A percentile compares a stretch with the other conserved stretches of the same genome.
Evolutionary conservation across 2,329 filamentous ascomycete genomes (phyloP).

Genomic region (Chlorencoelia australis): DNA sequence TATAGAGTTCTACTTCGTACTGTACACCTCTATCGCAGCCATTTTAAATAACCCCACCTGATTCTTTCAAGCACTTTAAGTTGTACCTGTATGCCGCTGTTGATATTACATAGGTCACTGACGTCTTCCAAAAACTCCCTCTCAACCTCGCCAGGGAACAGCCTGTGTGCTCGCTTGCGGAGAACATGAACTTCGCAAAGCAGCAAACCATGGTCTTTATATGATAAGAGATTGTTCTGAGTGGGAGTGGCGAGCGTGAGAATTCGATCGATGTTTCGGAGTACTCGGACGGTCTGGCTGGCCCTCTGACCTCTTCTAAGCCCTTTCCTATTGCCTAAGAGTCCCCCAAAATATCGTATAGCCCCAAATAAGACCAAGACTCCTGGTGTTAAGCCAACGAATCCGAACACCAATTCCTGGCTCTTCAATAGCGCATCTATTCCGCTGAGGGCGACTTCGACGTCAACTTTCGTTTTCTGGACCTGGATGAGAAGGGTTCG

Average conservation of each 20-base stretch:
- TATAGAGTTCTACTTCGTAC: no score
- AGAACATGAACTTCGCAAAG: conserved; percentile 84
- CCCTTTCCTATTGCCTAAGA: conserved; percentile 63
- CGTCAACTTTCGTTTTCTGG: conserved; percentile 97
- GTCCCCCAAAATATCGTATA: conserved; percentile 58
- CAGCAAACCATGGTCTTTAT: conserved; percentile 85
- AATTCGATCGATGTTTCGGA: conserved; percentile 82
- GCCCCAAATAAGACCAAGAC: conserved; percentile 75
- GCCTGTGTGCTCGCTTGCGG: conserved; percentile 52
- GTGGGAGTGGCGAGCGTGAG: conserved; percentile 58
- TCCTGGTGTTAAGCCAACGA: conserved; percentile 86
- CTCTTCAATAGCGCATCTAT: conserved; percentile 93
- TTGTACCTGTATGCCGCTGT: conserved; percentile 68
- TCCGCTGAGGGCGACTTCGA: conserved; percentile 90
- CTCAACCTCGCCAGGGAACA: conserved; percentile 66
- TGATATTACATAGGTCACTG: conserved; percentile 72
- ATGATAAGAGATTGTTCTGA: conserved; percentile 66
- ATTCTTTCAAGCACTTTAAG: conserved; percentile 72
- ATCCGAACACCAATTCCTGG: conserved; percentile 96
- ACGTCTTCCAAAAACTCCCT: conserved; percentile 85
- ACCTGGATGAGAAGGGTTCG: conserved; percentile 90
- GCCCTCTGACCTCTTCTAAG: conserved; percentile 54
- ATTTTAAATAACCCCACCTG: conserved; percentile 81
- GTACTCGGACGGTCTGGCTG: conserved; percentile 61
- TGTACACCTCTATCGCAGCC: conserved; percentile 36